Conservation (phyloP, 1,284 basidiomycete genomes). For the Boletus sp. region DNA sequence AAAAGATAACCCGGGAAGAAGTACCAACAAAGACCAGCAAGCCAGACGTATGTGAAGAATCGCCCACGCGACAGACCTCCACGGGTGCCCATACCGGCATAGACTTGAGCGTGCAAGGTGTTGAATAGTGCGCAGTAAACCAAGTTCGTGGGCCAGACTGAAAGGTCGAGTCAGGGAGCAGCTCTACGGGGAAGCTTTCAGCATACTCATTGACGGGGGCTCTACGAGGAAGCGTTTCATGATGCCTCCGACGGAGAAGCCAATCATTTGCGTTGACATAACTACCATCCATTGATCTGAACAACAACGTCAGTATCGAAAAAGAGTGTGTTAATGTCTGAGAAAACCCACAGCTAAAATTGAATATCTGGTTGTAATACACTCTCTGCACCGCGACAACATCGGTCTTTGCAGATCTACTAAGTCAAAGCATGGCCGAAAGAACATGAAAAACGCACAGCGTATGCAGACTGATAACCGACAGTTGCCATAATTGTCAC, state of each 20-base stretch:
- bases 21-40: constrained; percentile 65
- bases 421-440: background rate
- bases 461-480: constrained; percentile 42
- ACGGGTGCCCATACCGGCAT: constrained; percentile 57
- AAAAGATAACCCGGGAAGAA: constrained; percentile 72
- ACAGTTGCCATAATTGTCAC: constrained; percentile 78
- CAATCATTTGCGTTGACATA: constrained; percentile 83
- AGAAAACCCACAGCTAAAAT: constrained; percentile 50
- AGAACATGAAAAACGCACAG: constrained; percentile 14
- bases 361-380: constrained; percentile 62
- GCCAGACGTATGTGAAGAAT: constrained; percentile 71
- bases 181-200: background rate
- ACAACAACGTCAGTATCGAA: constrained; percentile 43
- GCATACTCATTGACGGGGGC: constrained; percentile 81
- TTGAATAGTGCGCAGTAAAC: constrained; percentile 84
- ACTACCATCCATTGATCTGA: constrained; percentile 75
- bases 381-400: constrained; percentile 73
- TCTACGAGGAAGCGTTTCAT: constrained; percentile 75
- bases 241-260: constrained; percentile 85
- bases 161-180: constrained; percentile 7
- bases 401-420: constrained; percentile 32
- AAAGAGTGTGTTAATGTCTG: too few relatives aligned
- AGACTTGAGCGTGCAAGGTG: constrained; percentile 62
- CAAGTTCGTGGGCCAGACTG: constrained; percentile 84
- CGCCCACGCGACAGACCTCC: constrained; percentile 69